A percentile compares a stretch with the other conserved stretches of the same genome.
Evolutionary conservation across 139 green algal genomes (phyloP).

Genomic region (Coelastrella sp.): DNA sequence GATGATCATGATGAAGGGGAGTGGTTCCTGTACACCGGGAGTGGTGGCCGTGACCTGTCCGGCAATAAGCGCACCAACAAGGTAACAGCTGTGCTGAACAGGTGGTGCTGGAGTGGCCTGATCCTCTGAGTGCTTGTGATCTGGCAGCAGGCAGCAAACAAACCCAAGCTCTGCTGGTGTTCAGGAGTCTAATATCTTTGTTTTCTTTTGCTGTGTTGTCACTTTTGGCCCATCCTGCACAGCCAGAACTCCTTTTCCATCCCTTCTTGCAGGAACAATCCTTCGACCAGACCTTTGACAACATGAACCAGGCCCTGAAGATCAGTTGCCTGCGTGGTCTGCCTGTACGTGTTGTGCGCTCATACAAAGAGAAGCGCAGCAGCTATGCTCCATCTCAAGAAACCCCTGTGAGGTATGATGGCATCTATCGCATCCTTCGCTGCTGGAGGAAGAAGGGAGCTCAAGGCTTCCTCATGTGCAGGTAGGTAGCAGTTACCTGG

Average conservation of each 20-base stretch:
- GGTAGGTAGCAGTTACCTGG: constrained; percentile 39
- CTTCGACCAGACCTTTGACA: constrained; percentile 91
- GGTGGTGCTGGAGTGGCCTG: no score
- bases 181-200: no score
- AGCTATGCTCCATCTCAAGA: constrained; percentile 84
- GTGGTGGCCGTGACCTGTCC: constrained; percentile 89
- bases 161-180: no score
- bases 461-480: constrained; percentile 84
- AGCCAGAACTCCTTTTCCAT: no score
- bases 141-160: no score
- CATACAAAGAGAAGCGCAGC: constrained; percentile 91
- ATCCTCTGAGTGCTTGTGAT: no score
- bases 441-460: constrained; percentile 88
- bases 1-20: constrained; percentile 95
- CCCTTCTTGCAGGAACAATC: constrained; percentile 63
- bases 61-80: constrained; percentile 98
- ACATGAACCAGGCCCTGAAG: constrained; percentile 91
- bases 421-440: constrained; percentile 93
- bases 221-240: no score
- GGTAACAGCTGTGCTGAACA: constrained; percentile 55
- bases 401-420: constrained; percentile 91
- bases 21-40: constrained; percentile 96
- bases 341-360: constrained; percentile 91
- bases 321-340: constrained; percentile 87
- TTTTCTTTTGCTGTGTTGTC: no score